Percentiles rank a stretch among this genome's conserved stretches.
Evolutionary conservation across 768 basidiomycete genomes (phyloP).

Genomic region (Xerocomellus dryophilus): DNA sequence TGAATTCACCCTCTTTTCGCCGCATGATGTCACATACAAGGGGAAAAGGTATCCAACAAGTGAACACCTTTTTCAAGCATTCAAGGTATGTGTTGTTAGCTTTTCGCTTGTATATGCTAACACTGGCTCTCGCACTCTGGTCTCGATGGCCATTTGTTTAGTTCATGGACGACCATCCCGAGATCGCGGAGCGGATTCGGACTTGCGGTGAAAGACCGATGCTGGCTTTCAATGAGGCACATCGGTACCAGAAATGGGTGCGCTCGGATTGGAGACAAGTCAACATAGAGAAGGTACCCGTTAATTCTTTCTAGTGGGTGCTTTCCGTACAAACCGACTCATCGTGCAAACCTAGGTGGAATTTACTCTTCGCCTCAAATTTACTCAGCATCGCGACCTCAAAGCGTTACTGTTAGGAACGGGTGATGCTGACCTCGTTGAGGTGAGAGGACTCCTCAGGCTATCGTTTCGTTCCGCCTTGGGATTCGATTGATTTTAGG

Average conservation of each 20-base stretch:
- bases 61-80: conserved; percentile 75
- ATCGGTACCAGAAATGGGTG: conserved; percentile 58
- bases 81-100: conserved; percentile 46
- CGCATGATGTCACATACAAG: conserved; percentile 59
- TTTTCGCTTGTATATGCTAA: background rate
- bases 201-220: conserved; percentile 61
- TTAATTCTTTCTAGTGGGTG: background rate
- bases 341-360: conserved; percentile 55
- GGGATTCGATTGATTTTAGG: conserved; percentile 34
- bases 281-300: conserved; percentile 57
- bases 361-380: conserved; percentile 60
- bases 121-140: background rate
- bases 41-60: conserved; percentile 70
- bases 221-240: conserved; percentile 64
- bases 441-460: conserved; percentile 46
- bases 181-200: conserved; percentile 67
- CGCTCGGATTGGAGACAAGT: conserved; percentile 67
- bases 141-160: conserved; percentile 21
- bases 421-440: conserved; percentile 63
- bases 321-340: background rate
- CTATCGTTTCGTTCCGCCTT: background rate
- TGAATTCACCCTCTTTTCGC: conserved; percentile 72
- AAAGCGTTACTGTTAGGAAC: conserved; percentile 59
- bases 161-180: conserved; percentile 59
- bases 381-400: conserved; percentile 64